Evolutionary conservation across 1,284 basidiomycete species (phyloP), one percentile per base, ranked within the genome.

Genomic region (Cutaneotrichosporon mucoides): DNA sequence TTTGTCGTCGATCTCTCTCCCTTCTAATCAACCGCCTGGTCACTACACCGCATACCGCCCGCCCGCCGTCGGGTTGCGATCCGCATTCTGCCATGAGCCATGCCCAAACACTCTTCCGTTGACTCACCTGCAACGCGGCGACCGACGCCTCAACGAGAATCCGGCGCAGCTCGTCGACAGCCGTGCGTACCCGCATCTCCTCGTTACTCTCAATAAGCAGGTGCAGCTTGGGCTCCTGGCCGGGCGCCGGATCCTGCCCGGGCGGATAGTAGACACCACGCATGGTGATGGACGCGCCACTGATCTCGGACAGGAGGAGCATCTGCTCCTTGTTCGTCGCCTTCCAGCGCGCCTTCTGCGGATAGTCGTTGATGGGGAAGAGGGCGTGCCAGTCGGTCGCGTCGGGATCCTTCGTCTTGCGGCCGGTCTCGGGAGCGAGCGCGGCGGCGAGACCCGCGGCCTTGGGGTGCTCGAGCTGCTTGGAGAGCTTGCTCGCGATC

Each of bases 261-360:
- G 86, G 70, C 66, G 97, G 92, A 79, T 99, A 99, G 79, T 90
- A 98, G 60, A 95, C 91, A 73, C 64, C 64, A 43, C 64, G 95
- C 82, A 96, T 97, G 10, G 95, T 99, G 59, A 99, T 92, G 1
- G 92, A 95, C 0, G 94, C 95, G 41, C 95, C 94, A 1, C 93
- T 96, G 79, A 92, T 89, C 76, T 97, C 93, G 79, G 94, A 92
- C 71, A 99, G 86, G 84, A 92, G 88, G 49, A 90, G 89, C 93
- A 99, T 98, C n/a, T 95, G 96, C 80, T 99, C 96, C 83, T 99
- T 99, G 82, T 99, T 99, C 34, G 96, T 99, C 62, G 98, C 95
- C 71, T 93, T 88, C 96, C 96, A 99, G 65, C 96, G 85, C 41
- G 96, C 96, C 79, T 97, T 97, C 80, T 99, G 95, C 60, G 92